A percentile compares a stretch with the other conserved stretches of the same genome.
phyloP scores from a whole-genome alignment of 345 rosid species.

The Aurinia saxatilis region DNA sequence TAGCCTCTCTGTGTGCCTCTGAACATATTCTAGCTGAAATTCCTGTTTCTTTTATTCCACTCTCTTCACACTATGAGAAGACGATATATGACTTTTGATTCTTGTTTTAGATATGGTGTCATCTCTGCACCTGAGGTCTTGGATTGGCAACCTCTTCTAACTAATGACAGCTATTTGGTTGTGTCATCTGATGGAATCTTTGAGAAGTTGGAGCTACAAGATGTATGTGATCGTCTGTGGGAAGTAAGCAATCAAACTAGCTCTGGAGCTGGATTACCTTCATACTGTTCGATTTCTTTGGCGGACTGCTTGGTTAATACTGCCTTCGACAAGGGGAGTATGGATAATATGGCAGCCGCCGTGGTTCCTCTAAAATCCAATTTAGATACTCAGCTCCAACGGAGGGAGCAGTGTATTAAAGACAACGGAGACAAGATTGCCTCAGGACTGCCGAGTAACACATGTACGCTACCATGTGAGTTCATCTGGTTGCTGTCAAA shows the following conservation, averaged over 20 bases:
- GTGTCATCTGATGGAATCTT: constrained; percentile 96
- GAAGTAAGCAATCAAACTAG: constrained; percentile 41
- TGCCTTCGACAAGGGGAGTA: constrained; percentile 72
- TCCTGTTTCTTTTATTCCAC: constrained; percentile 1
- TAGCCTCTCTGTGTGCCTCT: not conserved
- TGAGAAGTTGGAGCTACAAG: constrained; percentile 69
- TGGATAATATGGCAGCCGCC: constrained; percentile 79
- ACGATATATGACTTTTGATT: constrained; percentile 4
- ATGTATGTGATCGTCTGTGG: constrained; percentile 75
- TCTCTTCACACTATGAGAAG: not conserved
- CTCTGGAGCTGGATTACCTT: constrained; percentile 36
- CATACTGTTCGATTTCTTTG: constrained; percentile 60
- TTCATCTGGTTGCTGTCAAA: constrained; percentile 11
- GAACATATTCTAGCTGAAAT: constrained; percentile 5
- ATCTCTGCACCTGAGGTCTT: constrained; percentile 83
- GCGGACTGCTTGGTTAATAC: constrained; percentile 77
- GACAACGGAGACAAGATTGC: constrained; percentile 31
- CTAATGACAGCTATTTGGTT: constrained; percentile 77
- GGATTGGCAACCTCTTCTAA: constrained; percentile 64
- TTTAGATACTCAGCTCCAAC: constrained; percentile 36
- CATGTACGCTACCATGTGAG: constrained; percentile 43
- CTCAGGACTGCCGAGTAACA: constrained; percentile 27
- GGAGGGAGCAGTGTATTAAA: constrained; percentile 30
- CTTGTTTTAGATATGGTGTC: constrained; percentile 61
- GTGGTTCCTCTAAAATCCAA: constrained; percentile 62